Percentiles rank a stretch among this genome's conserved stretches.
phyloP scores from a whole-genome alignment of 176 grass and related monocot genomes.

The sorghum (Sorghum bicolor) region Sorghum_bicolor_NCBIv3 NC_012873.2:63343001-63343500 shows the following conservation, averaged over 20 bases:
- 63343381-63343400: neutral
- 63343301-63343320: neutral
- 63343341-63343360: neutral
- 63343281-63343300: neutral
- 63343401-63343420: neutral
- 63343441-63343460: slow-evolving; percentile 3
- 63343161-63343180: neutral
- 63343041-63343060: neutral
- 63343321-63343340: slow-evolving; percentile 5
- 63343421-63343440: neutral
- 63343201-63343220: neutral
- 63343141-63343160: neutral
- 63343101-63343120: slow-evolving; percentile 29
- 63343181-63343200: neutral
- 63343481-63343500: neutral
- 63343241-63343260: neutral
- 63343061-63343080: neutral
- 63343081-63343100: neutral
- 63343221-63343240: neutral
- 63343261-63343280: neutral
- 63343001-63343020: neutral
- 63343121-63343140: neutral
- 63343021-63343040: slow-evolving; percentile 1
- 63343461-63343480: slow-evolving; percentile 7
- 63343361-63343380: neutral